Evolutionary conservation across 2,329 filamentous ascomycete species (phyloP), one percentile per base, ranked within the genome.

Genomic region (Trichoderma endophyticum): DNA sequence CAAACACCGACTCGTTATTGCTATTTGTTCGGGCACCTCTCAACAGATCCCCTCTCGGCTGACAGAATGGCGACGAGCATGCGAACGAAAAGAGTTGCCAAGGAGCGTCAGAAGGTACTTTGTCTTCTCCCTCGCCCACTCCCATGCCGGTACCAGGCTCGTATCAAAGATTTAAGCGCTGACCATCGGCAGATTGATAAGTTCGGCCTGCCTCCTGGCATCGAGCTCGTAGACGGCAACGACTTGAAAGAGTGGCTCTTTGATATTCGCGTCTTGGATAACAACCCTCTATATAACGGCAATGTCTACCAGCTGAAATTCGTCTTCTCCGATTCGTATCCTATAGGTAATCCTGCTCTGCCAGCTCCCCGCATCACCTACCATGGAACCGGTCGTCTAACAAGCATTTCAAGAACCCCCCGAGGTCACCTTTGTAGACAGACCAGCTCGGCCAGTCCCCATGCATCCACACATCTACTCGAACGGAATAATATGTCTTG

Each of bases 401-500:
- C 71, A 69, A 18, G 8, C 54, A 60, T 26, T 32, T 43, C 32
- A 77, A 97, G 95, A 98, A 84, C 92, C 96, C 0, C 96, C 96
- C 28, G 96, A 99, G 86, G 96, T 98, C 75, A 92, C 93, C 71
- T 99, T 99, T 79, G 86, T 93, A 70, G 86, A 90, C 77, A 84
- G 88, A 68, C 81, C 89, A 39, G 85, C 88, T 76, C 88, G 89
- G 59, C 86, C 88, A 48, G 95, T 99, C 77, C 96, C 96, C 1
- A 95, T 97, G 81, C 96, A 99, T 79, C 96, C 96, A 3, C 96
- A 99, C 84, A 93, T 99, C 82, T 99, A 99, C 85, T 96, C 93
- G 77, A 99, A 99, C 82, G 96, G 96, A 77, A 97, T 98, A 81
- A 99, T 99, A 80, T 99, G 96, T 79, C 91, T 99, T 63, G 96